These are phyloP conservation scores for Ceratocystis albifundus DNA, from an alignment of 2,329 filamentous ascomycete genomes.

Conservation along the genomic window DNA sequence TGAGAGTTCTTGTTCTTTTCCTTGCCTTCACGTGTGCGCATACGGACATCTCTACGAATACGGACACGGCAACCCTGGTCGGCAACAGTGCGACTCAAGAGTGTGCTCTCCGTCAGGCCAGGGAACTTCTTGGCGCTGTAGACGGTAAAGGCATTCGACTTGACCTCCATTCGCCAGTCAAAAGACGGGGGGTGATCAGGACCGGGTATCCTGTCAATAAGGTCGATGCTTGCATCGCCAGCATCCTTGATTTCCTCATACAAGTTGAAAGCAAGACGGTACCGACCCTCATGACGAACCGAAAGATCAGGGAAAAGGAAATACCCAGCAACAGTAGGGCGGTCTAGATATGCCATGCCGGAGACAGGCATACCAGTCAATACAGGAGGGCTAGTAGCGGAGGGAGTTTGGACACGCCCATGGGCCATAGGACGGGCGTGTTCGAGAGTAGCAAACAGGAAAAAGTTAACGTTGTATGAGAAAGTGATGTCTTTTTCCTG, in stretches of 20 bases:
- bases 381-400: slow-evolving; percentile 65
- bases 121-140: slow-evolving; percentile 98
- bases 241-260: slow-evolving; percentile 87
- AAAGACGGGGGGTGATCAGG: too few relatives aligned
- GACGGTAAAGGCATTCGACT: slow-evolving; percentile 75
- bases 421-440: slow-evolving; percentile 73
- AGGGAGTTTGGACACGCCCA: slow-evolving; percentile 56
- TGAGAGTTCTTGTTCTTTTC: slow-evolving; percentile 34
- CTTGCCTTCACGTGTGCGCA: slow-evolving; percentile 73
- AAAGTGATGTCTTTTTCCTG: slow-evolving; percentile 66
- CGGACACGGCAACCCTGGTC: slow-evolving; percentile 95
- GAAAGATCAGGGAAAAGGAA: slow-evolving; percentile 97
- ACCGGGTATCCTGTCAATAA: slow-evolving; percentile 30
- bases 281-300: slow-evolving; percentile 87
- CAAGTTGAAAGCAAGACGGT: slow-evolving; percentile 80
- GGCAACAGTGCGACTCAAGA: slow-evolving; percentile 77
- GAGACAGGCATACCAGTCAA: slow-evolving; percentile 90
- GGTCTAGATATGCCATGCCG: slow-evolving; percentile 90
- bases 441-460: slow-evolving; percentile 86
- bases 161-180: slow-evolving; percentile 79
- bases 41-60: slow-evolving; percentile 85
- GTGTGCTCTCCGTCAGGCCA: slow-evolving; percentile 78
- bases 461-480: slow-evolving; percentile 92
- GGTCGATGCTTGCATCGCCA: slow-evolving; percentile 58
- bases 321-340: slow-evolving; percentile 69